Evolutionary conservation across 129 eudicot genomes (phyloP).

Genomic region (Lactuca saligna): DNA sequence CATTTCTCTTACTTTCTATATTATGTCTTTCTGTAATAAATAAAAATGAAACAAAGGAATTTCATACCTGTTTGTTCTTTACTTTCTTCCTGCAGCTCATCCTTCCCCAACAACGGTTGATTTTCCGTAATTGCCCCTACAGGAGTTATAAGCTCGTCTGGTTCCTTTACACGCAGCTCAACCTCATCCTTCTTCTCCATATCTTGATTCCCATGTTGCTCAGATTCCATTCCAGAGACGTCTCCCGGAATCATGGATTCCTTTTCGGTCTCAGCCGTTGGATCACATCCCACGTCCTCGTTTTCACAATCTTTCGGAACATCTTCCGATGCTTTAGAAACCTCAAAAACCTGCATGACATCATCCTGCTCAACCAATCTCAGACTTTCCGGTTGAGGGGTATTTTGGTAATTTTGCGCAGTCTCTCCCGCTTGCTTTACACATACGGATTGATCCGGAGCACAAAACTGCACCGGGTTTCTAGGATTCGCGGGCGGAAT

Average conservation of each 20-base stretch:
- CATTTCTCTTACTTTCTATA: too few relatives aligned
- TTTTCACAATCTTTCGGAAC: constrained; percentile 23
- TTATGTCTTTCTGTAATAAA: background rate
- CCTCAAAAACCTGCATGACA: constrained; percentile 57
- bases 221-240: background rate
- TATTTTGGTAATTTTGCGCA: constrained; percentile 27
- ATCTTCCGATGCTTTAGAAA: constrained; percentile 29
- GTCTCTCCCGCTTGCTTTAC: constrained; percentile 12
- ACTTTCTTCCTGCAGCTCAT: constrained; percentile 20
- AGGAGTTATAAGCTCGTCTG: constrained; percentile 22
- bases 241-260: background rate
- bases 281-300: constrained; percentile 26
- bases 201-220: background rate
- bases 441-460: constrained; percentile 17
- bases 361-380: constrained; percentile 68
- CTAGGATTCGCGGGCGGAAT: constrained; percentile 42
- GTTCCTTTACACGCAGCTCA: constrained; percentile 5
- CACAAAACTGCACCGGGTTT: constrained; percentile 26
- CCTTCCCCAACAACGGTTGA: constrained; percentile 21
- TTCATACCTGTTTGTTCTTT: constrained; percentile 30
- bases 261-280: constrained; percentile 24
- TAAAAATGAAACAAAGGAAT: background rate
- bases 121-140: constrained; percentile 15
- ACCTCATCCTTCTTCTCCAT: background rate
- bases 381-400: constrained; percentile 38